Conservation (phyloP, 1,139 yeast genomes). For the Debaryomyces nepalensis region DNA sequence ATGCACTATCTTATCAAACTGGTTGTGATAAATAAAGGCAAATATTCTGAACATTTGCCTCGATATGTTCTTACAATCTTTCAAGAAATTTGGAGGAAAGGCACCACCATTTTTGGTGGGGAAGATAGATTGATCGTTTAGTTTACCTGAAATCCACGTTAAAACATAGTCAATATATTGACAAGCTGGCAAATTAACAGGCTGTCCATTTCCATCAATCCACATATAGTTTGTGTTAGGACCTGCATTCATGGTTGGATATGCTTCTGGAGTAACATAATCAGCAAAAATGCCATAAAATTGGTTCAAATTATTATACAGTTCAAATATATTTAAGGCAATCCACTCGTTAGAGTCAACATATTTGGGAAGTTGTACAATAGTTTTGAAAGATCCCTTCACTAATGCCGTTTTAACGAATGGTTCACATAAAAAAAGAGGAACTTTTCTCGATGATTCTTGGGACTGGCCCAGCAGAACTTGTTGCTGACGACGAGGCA, state of each 20-base stretch:
- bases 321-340: conserved; percentile 89
- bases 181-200: conserved; percentile 86
- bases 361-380: conserved; percentile 91
- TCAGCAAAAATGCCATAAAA: conserved; percentile 89
- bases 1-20: conserved; percentile 89
- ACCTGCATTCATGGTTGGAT: conserved; percentile 96
- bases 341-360: conserved; percentile 96
- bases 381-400: conserved; percentile 96
- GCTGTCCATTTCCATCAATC: conserved; percentile 79
- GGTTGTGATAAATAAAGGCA: conserved; percentile 94
- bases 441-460: conserved; percentile 32
- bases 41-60: conserved; percentile 95
- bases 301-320: conserved; percentile 82
- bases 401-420: conserved; percentile 93
- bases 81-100: conserved; percentile 83
- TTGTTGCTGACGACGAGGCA: conserved; percentile 27
- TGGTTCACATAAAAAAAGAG: conserved; percentile 86
- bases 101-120: conserved; percentile 95
- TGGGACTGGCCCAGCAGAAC: conserved; percentile 16
- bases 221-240: conserved; percentile 89
- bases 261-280: conserved; percentile 84
- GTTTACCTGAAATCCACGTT: conserved; percentile 86
- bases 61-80: conserved; percentile 83
- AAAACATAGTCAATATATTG: conserved; percentile 92
- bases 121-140: conserved; percentile 86